A percentile compares a stretch with the other conserved stretches of the same genome.
These are phyloP conservation scores for Gentiana macrophylla DNA, from an alignment of 257 asterid genomes.

Conservation along the genomic window DNA sequence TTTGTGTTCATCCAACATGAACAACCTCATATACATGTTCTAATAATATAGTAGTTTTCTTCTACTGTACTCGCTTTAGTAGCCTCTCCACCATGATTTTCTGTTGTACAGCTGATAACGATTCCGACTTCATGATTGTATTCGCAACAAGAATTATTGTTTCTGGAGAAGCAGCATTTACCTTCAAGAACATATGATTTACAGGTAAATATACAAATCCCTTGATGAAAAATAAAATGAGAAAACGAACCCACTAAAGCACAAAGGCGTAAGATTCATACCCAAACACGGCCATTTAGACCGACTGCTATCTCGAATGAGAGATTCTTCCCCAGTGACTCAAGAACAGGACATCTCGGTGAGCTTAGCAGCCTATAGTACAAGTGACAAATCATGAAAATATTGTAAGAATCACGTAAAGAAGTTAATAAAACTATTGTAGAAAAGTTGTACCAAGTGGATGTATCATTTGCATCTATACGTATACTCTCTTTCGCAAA, in stretches of 20 bases:
- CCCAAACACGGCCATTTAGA: conserved; percentile 94
- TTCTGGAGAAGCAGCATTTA: conserved; percentile 64
- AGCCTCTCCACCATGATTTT: conserved; percentile 70
- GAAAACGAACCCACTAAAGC: conserved; percentile 3
- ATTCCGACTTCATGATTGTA: conserved; percentile 73
- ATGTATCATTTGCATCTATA: too few relatives aligned
- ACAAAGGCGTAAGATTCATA: conserved; percentile 20
- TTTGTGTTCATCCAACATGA: too few relatives aligned
- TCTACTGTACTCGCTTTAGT: conserved; percentile 52
- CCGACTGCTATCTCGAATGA: conserved; percentile 96
- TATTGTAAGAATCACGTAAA: too few relatives aligned
- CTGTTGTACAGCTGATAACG: conserved; percentile 71
- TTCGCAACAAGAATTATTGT: conserved; percentile 64
- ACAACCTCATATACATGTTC: too few relatives aligned
- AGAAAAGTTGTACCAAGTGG: too few relatives aligned
- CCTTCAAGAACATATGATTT: conserved; percentile 25
- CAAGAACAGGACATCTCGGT: conserved; percentile 85
- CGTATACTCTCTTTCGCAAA: too few relatives aligned
- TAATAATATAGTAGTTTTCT: background rate
- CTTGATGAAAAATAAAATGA: conserved; percentile 1
- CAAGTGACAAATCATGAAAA: background rate
- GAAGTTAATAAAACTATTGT: too few relatives aligned
- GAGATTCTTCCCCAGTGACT: conserved; percentile 81
- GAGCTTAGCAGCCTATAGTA: conserved; percentile 57
- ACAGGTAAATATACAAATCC: conserved; percentile 3